Percentiles rank a stretch among this genome's conserved stretches.
These are phyloP conservation scores for Rubia yunnanensis DNA, from an alignment of 257 asterid genomes.

Conservation along the genomic window DNA sequence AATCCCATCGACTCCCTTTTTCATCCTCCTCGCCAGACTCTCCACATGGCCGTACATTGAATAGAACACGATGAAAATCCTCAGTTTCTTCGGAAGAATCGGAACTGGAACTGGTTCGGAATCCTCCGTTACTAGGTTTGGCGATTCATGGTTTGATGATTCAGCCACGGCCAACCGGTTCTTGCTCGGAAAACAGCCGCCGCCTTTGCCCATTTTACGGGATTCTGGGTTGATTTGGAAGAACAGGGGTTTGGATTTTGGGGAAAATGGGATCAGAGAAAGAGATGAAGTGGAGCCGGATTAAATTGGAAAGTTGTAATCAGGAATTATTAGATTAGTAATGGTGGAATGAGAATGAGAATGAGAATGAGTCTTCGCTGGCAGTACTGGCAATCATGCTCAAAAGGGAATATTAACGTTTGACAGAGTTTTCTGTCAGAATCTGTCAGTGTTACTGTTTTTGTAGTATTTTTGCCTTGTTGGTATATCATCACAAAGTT, in stretches of 20 bases:
- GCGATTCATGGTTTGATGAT: conserved; percentile 18
- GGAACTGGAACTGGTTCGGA: conserved; percentile 19
- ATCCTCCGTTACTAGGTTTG: conserved; percentile 10
- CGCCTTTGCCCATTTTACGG: conserved; percentile 53
- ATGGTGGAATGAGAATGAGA: not conserved
- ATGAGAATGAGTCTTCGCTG: conserved; percentile 2
- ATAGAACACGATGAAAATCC: conserved; percentile 43
- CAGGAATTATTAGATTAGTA: not conserved
- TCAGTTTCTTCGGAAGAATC: conserved; percentile 18
- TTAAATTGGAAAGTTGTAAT: not conserved
- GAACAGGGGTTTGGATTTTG: not conserved
- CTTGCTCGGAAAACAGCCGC: conserved; percentile 56
- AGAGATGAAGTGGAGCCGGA: conserved; percentile 4
- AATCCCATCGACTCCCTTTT: conserved; percentile 40
- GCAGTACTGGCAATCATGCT: not conserved
- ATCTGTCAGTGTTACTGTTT: not conserved
- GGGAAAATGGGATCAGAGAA: not conserved
- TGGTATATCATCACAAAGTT: too few relatives aligned
- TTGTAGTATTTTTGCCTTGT: not conserved
- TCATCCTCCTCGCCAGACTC: conserved; percentile 39
- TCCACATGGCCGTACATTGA: conserved; percentile 58
- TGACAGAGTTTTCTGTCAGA: not conserved
- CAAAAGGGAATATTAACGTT: not conserved
- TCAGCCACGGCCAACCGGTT: conserved; percentile 14
- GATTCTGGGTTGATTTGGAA: not conserved